Percentiles rank a stretch among this genome's conserved stretches.
Evolutionary conservation across 495 filamentous ascomycete genomes (phyloP).

Genomic region (Penicillium malachiteum): DNA sequence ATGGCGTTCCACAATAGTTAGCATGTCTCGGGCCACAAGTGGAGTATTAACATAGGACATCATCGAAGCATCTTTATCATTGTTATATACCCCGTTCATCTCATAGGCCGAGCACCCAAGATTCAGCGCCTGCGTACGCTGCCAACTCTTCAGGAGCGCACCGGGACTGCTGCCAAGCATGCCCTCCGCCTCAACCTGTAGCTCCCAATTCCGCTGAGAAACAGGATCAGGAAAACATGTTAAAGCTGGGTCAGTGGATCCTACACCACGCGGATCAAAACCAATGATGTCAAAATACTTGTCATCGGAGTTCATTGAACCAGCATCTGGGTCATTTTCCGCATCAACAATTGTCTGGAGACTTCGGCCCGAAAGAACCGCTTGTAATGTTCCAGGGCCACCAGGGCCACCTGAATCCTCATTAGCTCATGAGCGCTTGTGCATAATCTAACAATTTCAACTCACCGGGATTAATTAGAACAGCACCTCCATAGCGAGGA

Average conservation of each 20-base stretch:
- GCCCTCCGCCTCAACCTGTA: slow-evolving; percentile 41
- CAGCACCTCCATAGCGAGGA: slow-evolving; percentile 44
- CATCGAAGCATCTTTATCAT: slow-evolving; percentile 36
- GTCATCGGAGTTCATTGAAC: slow-evolving; percentile 5
- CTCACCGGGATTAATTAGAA: slow-evolving; percentile 49
- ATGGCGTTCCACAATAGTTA: slow-evolving; percentile 52
- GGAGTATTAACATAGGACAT: slow-evolving; percentile 49
- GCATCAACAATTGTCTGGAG: slow-evolving; percentile 47
- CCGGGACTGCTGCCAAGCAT: slow-evolving; percentile 37
- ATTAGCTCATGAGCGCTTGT: too few species aligned
- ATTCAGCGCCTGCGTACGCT: slow-evolving; percentile 47
- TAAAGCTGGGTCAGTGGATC: slow-evolving; percentile 46
- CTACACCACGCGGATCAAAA: slow-evolving; percentile 57
- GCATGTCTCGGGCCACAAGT: slow-evolving; percentile 49
- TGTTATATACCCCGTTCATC: slow-evolving; percentile 24
- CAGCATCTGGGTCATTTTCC: slow-evolving; percentile 22
- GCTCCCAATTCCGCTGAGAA: slow-evolving; percentile 40
- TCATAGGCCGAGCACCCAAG: slow-evolving; percentile 33
- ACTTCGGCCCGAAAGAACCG: slow-evolving; percentile 30
- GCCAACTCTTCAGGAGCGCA: slow-evolving; percentile 45
- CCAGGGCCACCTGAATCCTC: slow-evolving; percentile 46
- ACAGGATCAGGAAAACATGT: slow-evolving; percentile 47
- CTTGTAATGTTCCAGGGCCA: slow-evolving; percentile 45
- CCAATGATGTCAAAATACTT: slow-evolving; percentile 56
- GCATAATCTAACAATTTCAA: neutral